These are phyloP conservation scores for Rhynchospora pubera DNA, from an alignment of 176 grass and related monocot genomes.

Conservation along the genomic window DNA sequence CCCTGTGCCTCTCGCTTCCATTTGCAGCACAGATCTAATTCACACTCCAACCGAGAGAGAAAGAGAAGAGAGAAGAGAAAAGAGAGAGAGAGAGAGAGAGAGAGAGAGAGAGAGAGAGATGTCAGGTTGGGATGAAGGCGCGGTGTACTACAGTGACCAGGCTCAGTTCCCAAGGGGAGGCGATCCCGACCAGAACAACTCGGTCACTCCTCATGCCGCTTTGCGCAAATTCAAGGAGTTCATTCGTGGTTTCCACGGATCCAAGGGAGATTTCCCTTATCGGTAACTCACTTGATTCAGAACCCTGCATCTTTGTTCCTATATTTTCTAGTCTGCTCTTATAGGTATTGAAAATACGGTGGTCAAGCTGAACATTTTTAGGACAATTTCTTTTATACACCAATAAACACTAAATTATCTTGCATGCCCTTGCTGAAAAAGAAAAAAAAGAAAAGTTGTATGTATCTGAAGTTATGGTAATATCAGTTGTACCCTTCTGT, in stretches of 20 bases:
- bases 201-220: conserved; percentile 60
- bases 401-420: neutral
- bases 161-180: conserved; percentile 80
- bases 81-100: no score
- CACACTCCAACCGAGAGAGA: neutral
- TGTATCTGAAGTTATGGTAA: neutral
- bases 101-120: conserved; percentile 17
- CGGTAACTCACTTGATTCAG: conserved; percentile 26
- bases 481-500: neutral
- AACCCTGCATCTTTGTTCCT: neutral
- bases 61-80: neutral
- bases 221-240: conserved; percentile 99
- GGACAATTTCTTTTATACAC: neutral
- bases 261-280: conserved; percentile 87
- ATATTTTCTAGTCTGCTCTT: neutral
- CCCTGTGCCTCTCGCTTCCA: conserved; percentile 7
- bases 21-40: conserved; percentile 8
- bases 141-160: conserved; percentile 99
- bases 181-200: conserved; percentile 54
- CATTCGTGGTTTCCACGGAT: conserved; percentile 70
- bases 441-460: neutral
- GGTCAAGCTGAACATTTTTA: neutral
- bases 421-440: neutral
- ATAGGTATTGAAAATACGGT: neutral
- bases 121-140: conserved; percentile 98